Percentiles rank a stretch among this genome's conserved stretches.
Evolutionary conservation across 257 asterid species (phyloP).

Genomic region (Leptodermis oblonga): DNA sequence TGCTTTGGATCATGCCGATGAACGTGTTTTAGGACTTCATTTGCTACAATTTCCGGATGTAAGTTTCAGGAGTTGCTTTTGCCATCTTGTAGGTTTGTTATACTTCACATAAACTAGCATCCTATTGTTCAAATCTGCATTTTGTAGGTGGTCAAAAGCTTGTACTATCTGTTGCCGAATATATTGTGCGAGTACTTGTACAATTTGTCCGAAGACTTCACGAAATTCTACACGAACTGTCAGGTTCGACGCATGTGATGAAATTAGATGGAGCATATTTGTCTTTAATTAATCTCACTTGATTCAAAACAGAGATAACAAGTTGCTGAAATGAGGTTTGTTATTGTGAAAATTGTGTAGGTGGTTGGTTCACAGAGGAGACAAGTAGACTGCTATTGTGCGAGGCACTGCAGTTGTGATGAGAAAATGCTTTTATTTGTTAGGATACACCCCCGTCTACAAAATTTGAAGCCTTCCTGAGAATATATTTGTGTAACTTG

Average conservation of each 20-base stretch:
- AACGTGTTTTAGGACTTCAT: constrained; percentile 75
- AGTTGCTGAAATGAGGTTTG: not conserved
- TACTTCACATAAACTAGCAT: not conserved
- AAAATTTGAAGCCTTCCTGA: constrained; percentile 49
- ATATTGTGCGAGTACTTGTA: constrained; percentile 75
- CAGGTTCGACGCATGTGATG: constrained; percentile 44
- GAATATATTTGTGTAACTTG: too few species aligned
- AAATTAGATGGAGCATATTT: not conserved
- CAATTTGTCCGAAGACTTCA: constrained; percentile 82
- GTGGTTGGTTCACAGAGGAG: constrained; percentile 83
- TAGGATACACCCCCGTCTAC: constrained; percentile 92
- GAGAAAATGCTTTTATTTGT: constrained; percentile 79
- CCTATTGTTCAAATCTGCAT: constrained; percentile 1
- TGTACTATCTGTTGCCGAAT: constrained; percentile 64
- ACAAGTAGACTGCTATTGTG: constrained; percentile 75
- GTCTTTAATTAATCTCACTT: too few species aligned
- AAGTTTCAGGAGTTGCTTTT: constrained; percentile 4
- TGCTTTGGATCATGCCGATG: constrained; percentile 74
- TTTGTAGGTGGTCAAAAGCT: constrained; percentile 71
- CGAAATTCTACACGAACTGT: constrained; percentile 77
- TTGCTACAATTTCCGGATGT: constrained; percentile 91
- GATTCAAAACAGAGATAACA: too few species aligned
- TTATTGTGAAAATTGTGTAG: constrained; percentile 26
- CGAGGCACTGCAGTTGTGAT: constrained; percentile 92
- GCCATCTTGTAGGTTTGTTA: not conserved